These are phyloP conservation scores for Lachnellula hyalina DNA, from an alignment of 2,329 filamentous ascomycete species.

Conservation along the genomic window DNA sequence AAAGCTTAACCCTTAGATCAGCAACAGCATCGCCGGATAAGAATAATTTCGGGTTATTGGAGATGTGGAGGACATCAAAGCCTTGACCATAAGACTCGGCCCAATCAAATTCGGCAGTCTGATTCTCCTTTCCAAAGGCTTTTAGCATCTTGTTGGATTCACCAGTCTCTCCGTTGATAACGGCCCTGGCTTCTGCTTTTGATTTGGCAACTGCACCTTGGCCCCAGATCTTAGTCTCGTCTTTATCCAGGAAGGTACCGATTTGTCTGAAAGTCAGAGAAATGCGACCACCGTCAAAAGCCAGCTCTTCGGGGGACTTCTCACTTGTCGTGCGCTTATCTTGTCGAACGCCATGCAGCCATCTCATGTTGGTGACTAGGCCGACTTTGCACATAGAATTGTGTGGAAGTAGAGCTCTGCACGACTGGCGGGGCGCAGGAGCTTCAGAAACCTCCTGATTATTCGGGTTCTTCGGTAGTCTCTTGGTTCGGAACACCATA, in stretches of 20 bases:
- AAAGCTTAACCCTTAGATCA: conserved; percentile 46
- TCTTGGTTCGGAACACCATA: conserved; percentile 86
- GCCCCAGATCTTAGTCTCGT: conserved; percentile 75
- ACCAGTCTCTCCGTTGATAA: conserved; percentile 64
- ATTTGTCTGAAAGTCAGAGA: conserved; percentile 89
- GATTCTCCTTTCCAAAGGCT: conserved; percentile 84
- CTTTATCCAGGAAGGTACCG: conserved; percentile 70
- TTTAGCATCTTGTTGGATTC: conserved; percentile 65
- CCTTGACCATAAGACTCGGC: conserved; percentile 67
- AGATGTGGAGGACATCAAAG: conserved; percentile 75
- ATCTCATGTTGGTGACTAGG: conserved; percentile 72
- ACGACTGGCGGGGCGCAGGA: conserved; percentile 20
- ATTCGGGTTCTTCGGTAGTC: conserved; percentile 40
- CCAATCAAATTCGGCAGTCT: conserved; percentile 69
- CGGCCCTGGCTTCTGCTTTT: conserved; percentile 50
- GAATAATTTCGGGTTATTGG: conserved; percentile 38
- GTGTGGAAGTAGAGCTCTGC: conserved; percentile 73
- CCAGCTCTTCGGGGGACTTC: conserved; percentile 65
- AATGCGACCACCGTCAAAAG: conserved; percentile 72
- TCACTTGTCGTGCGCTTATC: conserved; percentile 70
- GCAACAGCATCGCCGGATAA: conserved; percentile 41
- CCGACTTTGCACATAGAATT: conserved; percentile 86
- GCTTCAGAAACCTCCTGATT: conserved; percentile 16
- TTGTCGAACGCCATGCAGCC: conserved; percentile 86
- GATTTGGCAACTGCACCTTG: conserved; percentile 76